These are phyloP conservation scores for Rhodotorula graminis DNA, from an alignment of 768 basidiomycete species.

Conservation along the genomic window DNA sequence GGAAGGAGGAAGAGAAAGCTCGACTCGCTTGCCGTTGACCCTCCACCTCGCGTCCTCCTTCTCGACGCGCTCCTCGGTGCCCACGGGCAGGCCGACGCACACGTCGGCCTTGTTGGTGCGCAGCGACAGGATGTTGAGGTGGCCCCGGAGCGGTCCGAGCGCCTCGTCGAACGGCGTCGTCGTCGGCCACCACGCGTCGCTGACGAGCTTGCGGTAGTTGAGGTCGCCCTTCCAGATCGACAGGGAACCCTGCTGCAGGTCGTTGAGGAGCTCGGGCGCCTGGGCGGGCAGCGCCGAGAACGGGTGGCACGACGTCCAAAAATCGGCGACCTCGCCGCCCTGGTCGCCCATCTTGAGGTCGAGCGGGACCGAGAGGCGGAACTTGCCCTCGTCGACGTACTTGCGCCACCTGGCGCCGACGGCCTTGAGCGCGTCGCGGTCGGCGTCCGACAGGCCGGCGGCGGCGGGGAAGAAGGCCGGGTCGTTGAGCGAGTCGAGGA, in stretches of 20 bases:
- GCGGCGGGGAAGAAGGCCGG: slow-evolving; percentile 58
- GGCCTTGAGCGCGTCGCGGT: slow-evolving; percentile 49
- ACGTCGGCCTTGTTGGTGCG: slow-evolving; percentile 96
- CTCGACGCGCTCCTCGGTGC: slow-evolving; percentile 60
- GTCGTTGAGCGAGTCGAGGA: slow-evolving; percentile 53
- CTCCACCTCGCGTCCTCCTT: slow-evolving; percentile 66
- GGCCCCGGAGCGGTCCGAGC: slow-evolving; percentile 69
- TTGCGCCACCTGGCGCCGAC: slow-evolving; percentile 68
- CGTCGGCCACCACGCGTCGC: slow-evolving; percentile 81
- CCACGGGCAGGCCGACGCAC: slow-evolving; percentile 70
- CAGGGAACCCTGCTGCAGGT: slow-evolving; percentile 58
- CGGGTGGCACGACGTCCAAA: slow-evolving; percentile 38
- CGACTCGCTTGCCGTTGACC: slow-evolving; percentile 64
- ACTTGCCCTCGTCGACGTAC: slow-evolving; percentile 66
- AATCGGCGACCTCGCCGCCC: slow-evolving; percentile 19
- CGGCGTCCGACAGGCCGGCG: slow-evolving; percentile 43
- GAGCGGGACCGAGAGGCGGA: slow-evolving; percentile 64
- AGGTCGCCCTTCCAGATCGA: slow-evolving; percentile 86
- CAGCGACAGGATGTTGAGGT: slow-evolving; percentile 75
- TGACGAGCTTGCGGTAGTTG: slow-evolving; percentile 60
- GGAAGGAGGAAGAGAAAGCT: background rate
- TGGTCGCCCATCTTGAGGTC: slow-evolving; percentile 18
- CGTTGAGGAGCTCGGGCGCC: slow-evolving; percentile 54
- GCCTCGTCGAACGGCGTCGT: slow-evolving; percentile 69
- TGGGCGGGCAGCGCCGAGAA: slow-evolving; percentile 31